phyloP scores from a whole-genome alignment of 331 rosid species.

The Cydonia oblonga region DNA sequence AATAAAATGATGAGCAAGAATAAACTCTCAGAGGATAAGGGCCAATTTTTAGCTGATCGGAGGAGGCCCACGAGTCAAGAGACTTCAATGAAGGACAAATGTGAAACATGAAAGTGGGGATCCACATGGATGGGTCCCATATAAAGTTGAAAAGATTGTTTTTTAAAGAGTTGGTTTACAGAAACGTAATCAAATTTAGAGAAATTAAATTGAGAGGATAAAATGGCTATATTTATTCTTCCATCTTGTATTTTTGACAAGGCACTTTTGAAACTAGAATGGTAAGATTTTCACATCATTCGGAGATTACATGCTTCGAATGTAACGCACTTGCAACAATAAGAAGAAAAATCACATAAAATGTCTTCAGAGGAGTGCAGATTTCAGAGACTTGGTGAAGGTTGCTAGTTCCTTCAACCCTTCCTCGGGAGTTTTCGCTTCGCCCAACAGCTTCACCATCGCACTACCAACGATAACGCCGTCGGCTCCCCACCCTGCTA shows the following conservation, averaged over 20 bases:
- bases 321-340: not conserved
- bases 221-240: not conserved
- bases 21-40: not conserved
- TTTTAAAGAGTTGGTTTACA: fast-evolving
- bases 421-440: constrained; percentile 66
- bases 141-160: not conserved
- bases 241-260: not conserved
- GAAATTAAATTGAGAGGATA: too few relatives aligned
- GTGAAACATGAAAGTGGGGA: not conserved
- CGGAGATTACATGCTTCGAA: too few relatives aligned
- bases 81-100: not conserved
- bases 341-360: not conserved
- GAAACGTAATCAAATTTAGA: too few relatives aligned
- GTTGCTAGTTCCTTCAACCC: constrained; percentile 63
- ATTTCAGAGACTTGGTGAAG: constrained; percentile 49
- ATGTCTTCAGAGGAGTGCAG: constrained; percentile 44
- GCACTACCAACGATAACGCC: constrained; percentile 98
- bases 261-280: not conserved
- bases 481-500: constrained; percentile 91
- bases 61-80: not conserved
- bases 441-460: constrained; percentile 67
- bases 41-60: not conserved
- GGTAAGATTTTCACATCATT: not conserved
- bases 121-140: not conserved
- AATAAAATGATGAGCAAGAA: too few relatives aligned